Conservation (phyloP, 345 rosid species). For the Luvunga scandens region DNA sequence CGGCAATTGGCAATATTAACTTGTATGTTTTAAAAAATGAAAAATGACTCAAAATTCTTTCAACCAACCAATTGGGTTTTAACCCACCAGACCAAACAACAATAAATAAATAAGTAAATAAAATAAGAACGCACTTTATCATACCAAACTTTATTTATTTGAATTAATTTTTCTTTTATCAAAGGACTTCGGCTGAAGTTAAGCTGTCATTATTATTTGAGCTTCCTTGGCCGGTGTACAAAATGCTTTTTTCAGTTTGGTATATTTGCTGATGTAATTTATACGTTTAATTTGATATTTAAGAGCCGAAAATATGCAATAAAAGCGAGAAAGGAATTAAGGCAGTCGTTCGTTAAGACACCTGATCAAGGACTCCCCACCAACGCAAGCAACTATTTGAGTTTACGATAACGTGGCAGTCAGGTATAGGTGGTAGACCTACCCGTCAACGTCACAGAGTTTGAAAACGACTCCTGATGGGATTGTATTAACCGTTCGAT, state of each 20-base stretch:
- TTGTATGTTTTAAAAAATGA: background rate
- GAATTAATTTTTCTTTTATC: background rate
- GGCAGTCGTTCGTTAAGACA: slow-evolving; percentile 12
- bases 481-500: slow-evolving; percentile 31
- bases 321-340: background rate
- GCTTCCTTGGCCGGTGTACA: no score
- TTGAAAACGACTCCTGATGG: slow-evolving; percentile 17
- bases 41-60: background rate
- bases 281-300: background rate
- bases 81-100: background rate
- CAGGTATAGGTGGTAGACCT: background rate
- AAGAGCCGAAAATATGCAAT: background rate
- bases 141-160: slow-evolving; percentile 9
- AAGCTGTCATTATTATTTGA: slow-evolving; percentile 28
- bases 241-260: no score
- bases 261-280: background rate
- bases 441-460: background rate
- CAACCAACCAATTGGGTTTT: background rate
- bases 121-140: background rate
- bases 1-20: no score
- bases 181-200: slow-evolving; percentile 39
- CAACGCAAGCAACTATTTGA: slow-evolving; percentile 1
- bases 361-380: slow-evolving; percentile 18
- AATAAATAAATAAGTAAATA: background rate
- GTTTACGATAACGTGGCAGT: slow-evolving; percentile 11